phyloP scores from a whole-genome alignment of 257 asterid species.

The Nicotiana obtusifolia region DNA sequence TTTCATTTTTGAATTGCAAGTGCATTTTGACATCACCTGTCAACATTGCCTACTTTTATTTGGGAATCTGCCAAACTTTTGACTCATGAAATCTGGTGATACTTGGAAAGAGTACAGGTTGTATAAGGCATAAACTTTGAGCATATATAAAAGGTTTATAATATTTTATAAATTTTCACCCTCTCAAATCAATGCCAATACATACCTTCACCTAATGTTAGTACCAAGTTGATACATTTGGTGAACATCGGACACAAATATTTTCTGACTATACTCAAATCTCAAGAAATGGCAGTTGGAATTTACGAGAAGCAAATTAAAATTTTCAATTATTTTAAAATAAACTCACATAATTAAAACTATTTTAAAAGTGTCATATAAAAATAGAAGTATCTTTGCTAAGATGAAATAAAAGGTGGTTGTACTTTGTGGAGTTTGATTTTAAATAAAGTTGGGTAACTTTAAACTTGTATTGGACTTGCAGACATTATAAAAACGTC shows the following conservation, averaged over 20 bases:
- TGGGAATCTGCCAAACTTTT: slow-evolving; percentile 1
- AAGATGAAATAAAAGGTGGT: too few species aligned
- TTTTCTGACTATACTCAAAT: background rate
- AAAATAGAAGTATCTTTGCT: background rate
- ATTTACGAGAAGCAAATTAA: background rate
- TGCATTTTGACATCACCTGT: background rate
- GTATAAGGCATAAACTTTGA: background rate
- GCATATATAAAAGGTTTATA: background rate
- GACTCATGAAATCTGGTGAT: background rate
- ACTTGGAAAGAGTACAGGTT: background rate
- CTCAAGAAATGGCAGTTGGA: background rate
- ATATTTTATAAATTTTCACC: too few species aligned
- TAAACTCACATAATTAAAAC: background rate
- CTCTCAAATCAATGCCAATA: too few species aligned
- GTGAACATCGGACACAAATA: too few species aligned
- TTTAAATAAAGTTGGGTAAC: background rate
- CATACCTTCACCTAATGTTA: too few species aligned
- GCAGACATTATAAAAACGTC: background rate
- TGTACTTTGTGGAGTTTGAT: background rate
- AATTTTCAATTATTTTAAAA: background rate
- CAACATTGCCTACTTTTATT: background rate
- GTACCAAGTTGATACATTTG: too few species aligned
- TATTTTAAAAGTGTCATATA: background rate
- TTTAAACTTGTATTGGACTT: background rate
- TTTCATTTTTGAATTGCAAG: background rate